phyloP scores from a whole-genome alignment of 2,329 filamentous ascomycete genomes.

The Aspergillus tamarii region DNA sequence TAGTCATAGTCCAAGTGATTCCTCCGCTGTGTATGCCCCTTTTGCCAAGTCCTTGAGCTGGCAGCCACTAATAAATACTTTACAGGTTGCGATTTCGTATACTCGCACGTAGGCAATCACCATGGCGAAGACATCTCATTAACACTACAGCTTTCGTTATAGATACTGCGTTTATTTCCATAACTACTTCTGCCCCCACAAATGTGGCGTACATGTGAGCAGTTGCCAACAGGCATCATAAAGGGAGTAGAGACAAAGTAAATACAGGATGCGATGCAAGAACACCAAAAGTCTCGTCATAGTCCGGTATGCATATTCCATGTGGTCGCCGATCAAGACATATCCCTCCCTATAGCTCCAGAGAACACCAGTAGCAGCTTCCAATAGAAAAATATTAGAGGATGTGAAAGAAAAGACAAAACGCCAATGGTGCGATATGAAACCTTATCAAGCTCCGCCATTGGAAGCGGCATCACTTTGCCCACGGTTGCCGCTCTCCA shows the following conservation, averaged over 20 bases:
- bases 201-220: constrained; percentile 1
- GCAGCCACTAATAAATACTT: neutral
- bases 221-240: constrained; percentile 7
- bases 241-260: constrained; percentile 10
- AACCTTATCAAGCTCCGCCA: constrained; percentile 20
- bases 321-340: constrained; percentile 23
- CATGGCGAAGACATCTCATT: neutral
- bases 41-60: no score
- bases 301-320: constrained; percentile 34
- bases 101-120: no score
- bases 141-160: neutral
- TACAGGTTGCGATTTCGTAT: neutral
- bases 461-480: constrained; percentile 26
- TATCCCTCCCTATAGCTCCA: constrained; percentile 27
- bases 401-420: constrained; percentile 16
- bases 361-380: constrained; percentile 28
- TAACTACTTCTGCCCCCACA: neutral
- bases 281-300: constrained; percentile 25
- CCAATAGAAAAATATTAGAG: constrained; percentile 18
- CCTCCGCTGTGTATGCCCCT: no score
- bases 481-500: constrained; percentile 48
- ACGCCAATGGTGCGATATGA: constrained; percentile 19
- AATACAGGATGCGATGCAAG: constrained; percentile 23
- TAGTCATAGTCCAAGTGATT: no score
- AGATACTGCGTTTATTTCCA: neutral